Base-by-base conservation (phyloP, 192 early-diverging fungal genomes). In the Coemansia sp. region DNA sequence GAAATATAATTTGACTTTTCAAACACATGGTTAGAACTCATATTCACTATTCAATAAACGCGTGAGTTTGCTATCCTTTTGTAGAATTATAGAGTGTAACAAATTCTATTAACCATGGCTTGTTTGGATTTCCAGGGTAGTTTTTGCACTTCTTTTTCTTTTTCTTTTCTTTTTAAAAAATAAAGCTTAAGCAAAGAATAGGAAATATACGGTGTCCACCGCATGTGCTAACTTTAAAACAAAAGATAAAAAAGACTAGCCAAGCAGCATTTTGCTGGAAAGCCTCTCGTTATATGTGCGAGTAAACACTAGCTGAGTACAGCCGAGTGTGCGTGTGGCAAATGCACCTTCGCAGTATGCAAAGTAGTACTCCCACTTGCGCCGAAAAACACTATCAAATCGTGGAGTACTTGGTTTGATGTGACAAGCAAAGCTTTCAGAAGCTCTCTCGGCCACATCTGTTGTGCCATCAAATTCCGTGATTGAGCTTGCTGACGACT, bases 341-440 rank as follows among this genome's bases (percentile, higher is more conserved):
- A 91, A 93, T 0, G 89, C 91, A 32, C 87, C 90, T 63, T 91
- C 90, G 65, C 91, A 93, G 73, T 89, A 93, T 6, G 89, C 87
- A 83, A 93, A 93, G 76, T 93, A 93, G 71, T 85, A 93, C 68
- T 90, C 89, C 87, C 87, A 93, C 72, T 89, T 90, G 63, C 90
- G 83, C 65, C 82, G 83, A 66, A 93, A 93, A 55, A 85, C 84
- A 37, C 82, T 74, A 65, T 84, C 76, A 74, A 59, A 59, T 6
- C 41, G 37, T 22, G 37, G 13, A 21, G 8, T 18, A 5, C 43
- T 15, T 45, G 43, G 43, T 45, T 45, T 45, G 13, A 3, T 5
- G 43, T 15, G 32, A 32, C 32, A 32, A 32, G 32, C 32, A 32
- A 32, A 32, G 48, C 51, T 9, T 21, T 18, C 32, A 12, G n/a